Conservation (phyloP, 2,329 filamentous ascomycete species). For the Fusarium kyushuense region DNA sequence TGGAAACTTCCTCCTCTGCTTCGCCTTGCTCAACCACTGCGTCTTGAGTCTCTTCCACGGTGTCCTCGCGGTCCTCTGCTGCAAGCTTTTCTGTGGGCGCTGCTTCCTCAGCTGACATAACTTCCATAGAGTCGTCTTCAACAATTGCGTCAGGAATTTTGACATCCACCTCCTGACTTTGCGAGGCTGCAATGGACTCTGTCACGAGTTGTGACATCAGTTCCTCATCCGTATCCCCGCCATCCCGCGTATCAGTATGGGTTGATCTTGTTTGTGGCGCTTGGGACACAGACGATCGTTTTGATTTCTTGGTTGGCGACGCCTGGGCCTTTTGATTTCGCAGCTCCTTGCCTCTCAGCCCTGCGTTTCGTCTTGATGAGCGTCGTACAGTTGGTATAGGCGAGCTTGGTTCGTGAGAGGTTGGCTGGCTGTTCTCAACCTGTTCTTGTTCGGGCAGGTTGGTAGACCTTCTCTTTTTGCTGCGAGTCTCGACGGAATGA, state of each 20-base stretch:
- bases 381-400: conserved; percentile 39
- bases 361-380: conserved; percentile 44
- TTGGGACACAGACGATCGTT: conserved; percentile 10
- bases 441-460: conserved; percentile 33
- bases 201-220: conserved; percentile 57
- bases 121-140: conserved; percentile 45
- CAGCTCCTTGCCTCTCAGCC: conserved; percentile 30
- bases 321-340: conserved; percentile 23
- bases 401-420: conserved; percentile 35
- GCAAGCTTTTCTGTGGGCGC: background rate
- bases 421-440: conserved; percentile 35
- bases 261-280: conserved; percentile 5
- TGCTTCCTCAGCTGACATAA: conserved; percentile 20
- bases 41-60: conserved; percentile 7
- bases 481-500: conserved; percentile 40
- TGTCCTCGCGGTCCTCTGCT: background rate
- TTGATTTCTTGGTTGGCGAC: conserved; percentile 24
- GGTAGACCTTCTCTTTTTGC: conserved; percentile 49
- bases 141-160: conserved; percentile 16
- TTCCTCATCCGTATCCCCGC: conserved; percentile 56
- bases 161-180: conserved; percentile 47
- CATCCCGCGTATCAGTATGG: conserved; percentile 37
- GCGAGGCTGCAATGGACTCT: conserved; percentile 56
- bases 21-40: conserved; percentile 7
- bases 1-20: conserved; percentile 6